Evolutionary conservation across 2,329 filamentous ascomycete genomes (phyloP).

Genomic region (Nothophaeocryptopus gaeumannii): DNA sequence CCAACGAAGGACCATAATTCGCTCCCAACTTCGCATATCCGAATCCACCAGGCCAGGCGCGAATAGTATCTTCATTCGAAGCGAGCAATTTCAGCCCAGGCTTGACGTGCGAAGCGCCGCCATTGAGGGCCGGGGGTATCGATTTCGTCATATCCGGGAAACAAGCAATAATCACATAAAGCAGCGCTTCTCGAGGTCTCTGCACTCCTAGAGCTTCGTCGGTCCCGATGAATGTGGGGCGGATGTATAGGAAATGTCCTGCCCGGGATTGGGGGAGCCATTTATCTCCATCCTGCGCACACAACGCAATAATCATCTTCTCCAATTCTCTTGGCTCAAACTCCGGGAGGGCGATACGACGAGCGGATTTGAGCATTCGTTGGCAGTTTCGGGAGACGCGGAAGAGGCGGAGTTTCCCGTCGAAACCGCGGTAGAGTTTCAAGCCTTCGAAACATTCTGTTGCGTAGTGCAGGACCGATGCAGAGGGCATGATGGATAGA

Average conservation of each 20-base stretch:
- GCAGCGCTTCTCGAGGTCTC: constrained; percentile 74
- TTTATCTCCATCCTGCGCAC: constrained; percentile 69
- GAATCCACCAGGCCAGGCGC: constrained; percentile 91
- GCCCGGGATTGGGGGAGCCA: constrained; percentile 72
- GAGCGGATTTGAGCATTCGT: constrained; percentile 56
- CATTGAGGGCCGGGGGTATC: constrained; percentile 30
- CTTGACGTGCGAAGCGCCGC: constrained; percentile 16
- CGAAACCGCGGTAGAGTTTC: constrained; percentile 68
- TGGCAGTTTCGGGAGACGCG: constrained; percentile 70
- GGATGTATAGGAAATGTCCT: constrained; percentile 70
- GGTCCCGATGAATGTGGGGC: constrained; percentile 82
- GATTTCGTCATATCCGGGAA: constrained; percentile 45
- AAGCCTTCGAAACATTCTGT: constrained; percentile 88
- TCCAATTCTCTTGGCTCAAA: constrained; percentile 71
- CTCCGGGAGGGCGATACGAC: constrained; percentile 69
- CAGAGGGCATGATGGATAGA: constrained; percentile 74
- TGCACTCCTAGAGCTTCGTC: constrained; percentile 77
- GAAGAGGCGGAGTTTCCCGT: constrained; percentile 73
- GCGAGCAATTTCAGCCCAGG: constrained; percentile 68
- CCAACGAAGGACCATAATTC: constrained; percentile 83
- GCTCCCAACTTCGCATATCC: constrained; percentile 90
- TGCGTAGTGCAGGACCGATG: constrained; percentile 80
- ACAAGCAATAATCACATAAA: constrained; percentile 70
- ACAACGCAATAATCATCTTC: constrained; percentile 68
- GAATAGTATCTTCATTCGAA: constrained; percentile 74